Evolutionary conservation across 2,329 filamentous ascomycete genomes (phyloP).

Genomic region (Ophiognomonia clavigignenti-juglandacearum): DNA sequence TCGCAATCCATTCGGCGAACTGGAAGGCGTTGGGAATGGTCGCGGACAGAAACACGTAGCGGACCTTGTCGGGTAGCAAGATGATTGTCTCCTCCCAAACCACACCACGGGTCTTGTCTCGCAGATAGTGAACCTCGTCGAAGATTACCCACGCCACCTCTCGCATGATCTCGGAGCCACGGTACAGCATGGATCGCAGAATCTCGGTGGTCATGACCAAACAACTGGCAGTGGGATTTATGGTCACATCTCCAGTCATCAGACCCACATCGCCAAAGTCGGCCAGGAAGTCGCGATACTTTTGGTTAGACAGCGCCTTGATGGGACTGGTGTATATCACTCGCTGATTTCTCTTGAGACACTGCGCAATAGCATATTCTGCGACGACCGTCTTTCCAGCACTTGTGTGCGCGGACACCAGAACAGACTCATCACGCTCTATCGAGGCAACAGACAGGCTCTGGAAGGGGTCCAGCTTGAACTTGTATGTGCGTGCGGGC

Average conservation of each 20-base stretch:
- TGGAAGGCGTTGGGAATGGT: slow-evolving; percentile 99
- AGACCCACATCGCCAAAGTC: slow-evolving; percentile 96
- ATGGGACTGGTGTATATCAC: slow-evolving; percentile 99
- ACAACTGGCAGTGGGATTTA: slow-evolving; percentile 96
- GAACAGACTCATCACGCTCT: slow-evolving; percentile 89
- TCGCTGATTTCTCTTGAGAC: slow-evolving; percentile 92
- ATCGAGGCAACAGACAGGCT: slow-evolving; percentile 92
- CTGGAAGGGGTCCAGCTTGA: slow-evolving; percentile 96
- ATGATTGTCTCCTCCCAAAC: slow-evolving; percentile 99
- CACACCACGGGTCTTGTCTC: slow-evolving; percentile 89
- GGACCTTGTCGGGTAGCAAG: slow-evolving; percentile 93
- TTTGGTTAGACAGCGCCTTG: slow-evolving; percentile 97
- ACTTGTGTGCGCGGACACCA: slow-evolving; percentile 95
- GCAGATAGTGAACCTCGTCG: slow-evolving; percentile 98
- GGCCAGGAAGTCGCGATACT: slow-evolving; percentile 92
- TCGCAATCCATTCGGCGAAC: slow-evolving; percentile 98
- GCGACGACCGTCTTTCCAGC: slow-evolving; percentile 98
- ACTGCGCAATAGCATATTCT: slow-evolving; percentile 97
- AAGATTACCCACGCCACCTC: slow-evolving; percentile 99
- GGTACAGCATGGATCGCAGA: slow-evolving; percentile 95
- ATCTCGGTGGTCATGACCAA: slow-evolving; percentile 99
- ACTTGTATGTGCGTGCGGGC: slow-evolving; percentile 79
- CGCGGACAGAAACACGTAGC: slow-evolving; percentile 96
- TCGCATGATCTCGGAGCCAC: slow-evolving; percentile 98
- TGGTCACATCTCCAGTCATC: slow-evolving; percentile 99